phyloP scores from a whole-genome alignment of 257 asterid genomes.

The Eustoma russellianum region DNA sequence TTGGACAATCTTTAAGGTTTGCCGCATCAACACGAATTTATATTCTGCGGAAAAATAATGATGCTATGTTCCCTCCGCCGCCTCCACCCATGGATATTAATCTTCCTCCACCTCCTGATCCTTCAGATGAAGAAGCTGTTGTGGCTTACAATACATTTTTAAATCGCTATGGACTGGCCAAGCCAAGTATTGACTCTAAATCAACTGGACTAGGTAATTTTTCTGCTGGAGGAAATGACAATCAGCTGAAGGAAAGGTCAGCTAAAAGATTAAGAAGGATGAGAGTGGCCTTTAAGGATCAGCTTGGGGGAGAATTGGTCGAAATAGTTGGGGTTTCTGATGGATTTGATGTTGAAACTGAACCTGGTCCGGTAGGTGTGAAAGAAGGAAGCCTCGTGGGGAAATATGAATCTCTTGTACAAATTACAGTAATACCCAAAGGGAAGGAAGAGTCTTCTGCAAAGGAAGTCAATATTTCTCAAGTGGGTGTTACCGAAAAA shows the following conservation, averaged over 20 bases:
- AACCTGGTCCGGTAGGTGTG: slow-evolving; percentile 91
- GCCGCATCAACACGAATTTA: slow-evolving; percentile 95
- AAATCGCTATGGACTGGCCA: slow-evolving; percentile 57
- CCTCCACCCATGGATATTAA: slow-evolving; percentile 49
- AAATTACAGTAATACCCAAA: slow-evolving; percentile 72
- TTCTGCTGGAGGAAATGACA: slow-evolving; percentile 24
- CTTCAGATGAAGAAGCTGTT: slow-evolving; percentile 86
- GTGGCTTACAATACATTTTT: slow-evolving; percentile 76
- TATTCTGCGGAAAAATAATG: slow-evolving; percentile 63
- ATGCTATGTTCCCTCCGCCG: slow-evolving; percentile 72
- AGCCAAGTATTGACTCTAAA: slow-evolving; percentile 29
- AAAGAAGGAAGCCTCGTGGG: slow-evolving; percentile 99
- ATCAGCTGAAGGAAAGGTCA: slow-evolving; percentile 34
- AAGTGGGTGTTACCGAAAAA: slow-evolving; percentile 71
- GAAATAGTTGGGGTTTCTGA: slow-evolving; percentile 85
- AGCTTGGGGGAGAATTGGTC: slow-evolving; percentile 80
- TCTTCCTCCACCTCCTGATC: slow-evolving; percentile 79
- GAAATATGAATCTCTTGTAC: slow-evolving; percentile 89
- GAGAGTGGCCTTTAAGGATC: slow-evolving; percentile 78
- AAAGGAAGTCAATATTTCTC: slow-evolving; percentile 35
- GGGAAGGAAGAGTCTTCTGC: slow-evolving; percentile 53
- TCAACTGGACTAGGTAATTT: slow-evolving; percentile 22
- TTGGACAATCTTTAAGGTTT: slow-evolving; percentile 78
- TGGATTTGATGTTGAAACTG: slow-evolving; percentile 93
- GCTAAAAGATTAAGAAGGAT: slow-evolving; percentile 64